Base-by-base conservation (phyloP, 176 grass and related monocot species). In the Avena eriantha region DNA sequence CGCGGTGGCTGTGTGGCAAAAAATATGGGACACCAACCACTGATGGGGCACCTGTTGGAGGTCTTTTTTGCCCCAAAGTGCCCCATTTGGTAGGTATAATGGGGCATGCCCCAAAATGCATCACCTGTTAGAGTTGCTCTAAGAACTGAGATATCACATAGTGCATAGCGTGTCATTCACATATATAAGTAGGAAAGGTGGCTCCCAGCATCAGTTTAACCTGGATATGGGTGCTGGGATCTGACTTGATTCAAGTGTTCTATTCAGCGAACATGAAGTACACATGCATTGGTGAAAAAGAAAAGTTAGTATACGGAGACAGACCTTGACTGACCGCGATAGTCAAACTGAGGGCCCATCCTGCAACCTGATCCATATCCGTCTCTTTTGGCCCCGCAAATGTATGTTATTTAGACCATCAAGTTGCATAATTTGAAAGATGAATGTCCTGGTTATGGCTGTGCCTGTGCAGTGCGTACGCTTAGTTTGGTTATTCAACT, bases 131-230 rank as follows among this genome's bases (percentile, higher is more conserved):
- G 29, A 29, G 29, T 29, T 29, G 29, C 29, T 29, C 29, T 29
- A 29, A 29, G 29, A 29, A 29, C 29, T 29, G 29, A 29, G 29
- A 29, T 29, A 29, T 29, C 29, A 29, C 29, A 29, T 29, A 29
- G 3, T 69, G 16, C 68, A 53, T 34, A 69, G 3, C 35, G 0
- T 31, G 59, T 33, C 22, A 65, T 34, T 82, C 51, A 8, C 63
- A 82, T n/a, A 51, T 23, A 51, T 81, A 82, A 53, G 26, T 11
- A 49, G 41, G 59, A 49, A 80, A 18, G 41, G 45, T n/a, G 79
- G 17, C 10, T 41, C 46, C 33, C 46, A 35, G 47, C 1, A 0
- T 14, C 49, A 4, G 49, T 77, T 16, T 69, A 36, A 69, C 66
- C 9, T 18, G 66, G 34, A 77, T 19, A 9, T 55, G 17, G 73